phyloP scores from a whole-genome alignment of 148 eudicot genomes.

The Limonium bicolor region DNA sequence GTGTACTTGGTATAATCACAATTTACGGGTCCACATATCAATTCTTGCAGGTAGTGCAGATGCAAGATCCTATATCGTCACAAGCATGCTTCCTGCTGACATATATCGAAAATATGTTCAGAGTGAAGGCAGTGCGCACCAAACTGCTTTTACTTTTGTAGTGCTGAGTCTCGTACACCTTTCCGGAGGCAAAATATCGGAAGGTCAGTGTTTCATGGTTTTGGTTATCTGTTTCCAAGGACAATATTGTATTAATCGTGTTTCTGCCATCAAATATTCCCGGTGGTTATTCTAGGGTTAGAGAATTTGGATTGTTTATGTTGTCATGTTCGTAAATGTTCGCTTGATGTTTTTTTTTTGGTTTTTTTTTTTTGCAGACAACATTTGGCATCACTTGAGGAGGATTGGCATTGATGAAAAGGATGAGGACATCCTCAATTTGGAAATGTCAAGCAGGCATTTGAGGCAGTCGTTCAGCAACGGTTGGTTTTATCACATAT shows the following conservation, averaged over 20 bases:
- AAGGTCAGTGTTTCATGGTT: constrained; percentile 33
- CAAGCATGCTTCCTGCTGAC: constrained; percentile 59
- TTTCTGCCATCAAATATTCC: too few species aligned
- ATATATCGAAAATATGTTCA: constrained; percentile 64
- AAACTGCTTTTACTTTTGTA: constrained; percentile 65
- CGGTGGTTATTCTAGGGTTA: neutral
- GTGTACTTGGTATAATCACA: too few species aligned
- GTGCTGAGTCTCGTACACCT: constrained; percentile 59
- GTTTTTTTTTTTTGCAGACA: constrained; percentile 25
- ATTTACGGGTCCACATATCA: too few species aligned
- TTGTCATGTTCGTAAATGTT: too few species aligned
- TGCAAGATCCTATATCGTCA: constrained; percentile 60
- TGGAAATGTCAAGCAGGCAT: constrained; percentile 52
- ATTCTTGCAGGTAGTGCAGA: constrained; percentile 47
- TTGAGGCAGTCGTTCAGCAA: constrained; percentile 81
- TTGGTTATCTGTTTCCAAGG: neutral
- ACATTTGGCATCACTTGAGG: constrained; percentile 81
- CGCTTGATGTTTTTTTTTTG: neutral
- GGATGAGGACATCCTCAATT: constrained; percentile 59
- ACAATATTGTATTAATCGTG: too few species aligned
- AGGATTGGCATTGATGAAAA: constrained; percentile 69
- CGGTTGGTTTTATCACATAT: constrained; percentile 24
- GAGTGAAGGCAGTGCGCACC: constrained; percentile 39
- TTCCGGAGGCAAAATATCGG: constrained; percentile 70
- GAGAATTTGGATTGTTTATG: too few species aligned